These are phyloP conservation scores for Lentinula detonsa DNA, from an alignment of 768 basidiomycete genomes.

Conservation along the genomic window DNA sequence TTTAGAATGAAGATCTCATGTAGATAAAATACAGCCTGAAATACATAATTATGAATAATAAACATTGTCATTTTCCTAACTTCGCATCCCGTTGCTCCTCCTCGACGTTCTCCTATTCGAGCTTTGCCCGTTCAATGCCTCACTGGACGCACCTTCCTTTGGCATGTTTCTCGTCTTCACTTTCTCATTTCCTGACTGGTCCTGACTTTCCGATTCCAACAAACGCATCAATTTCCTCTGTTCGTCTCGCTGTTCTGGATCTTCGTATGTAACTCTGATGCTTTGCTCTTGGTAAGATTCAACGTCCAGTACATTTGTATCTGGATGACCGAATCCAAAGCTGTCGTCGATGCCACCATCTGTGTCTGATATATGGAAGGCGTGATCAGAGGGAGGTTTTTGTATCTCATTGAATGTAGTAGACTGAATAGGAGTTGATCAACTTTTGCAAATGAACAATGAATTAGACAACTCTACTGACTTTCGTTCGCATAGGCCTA, in stretches of 20 bases:
- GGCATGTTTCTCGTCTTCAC: background rate
- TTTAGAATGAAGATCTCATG: too few species aligned
- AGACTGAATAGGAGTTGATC: background rate
- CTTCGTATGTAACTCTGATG: constrained; percentile 60
- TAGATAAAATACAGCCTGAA: too few species aligned
- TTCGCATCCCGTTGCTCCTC: background rate
- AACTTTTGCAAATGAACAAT: background rate
- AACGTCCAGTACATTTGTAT: constrained; percentile 10
- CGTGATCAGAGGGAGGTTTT: background rate
- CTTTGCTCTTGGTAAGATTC: constrained; percentile 33
- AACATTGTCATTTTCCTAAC: background rate
- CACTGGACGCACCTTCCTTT: background rate
- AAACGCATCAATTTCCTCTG: constrained; percentile 52
- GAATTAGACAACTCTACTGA: constrained; percentile 11
- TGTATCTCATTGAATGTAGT: background rate
- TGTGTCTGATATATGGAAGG: background rate
- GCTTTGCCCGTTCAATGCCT: background rate
- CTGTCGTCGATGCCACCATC: background rate
- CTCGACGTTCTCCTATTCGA: background rate
- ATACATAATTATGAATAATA: background rate
- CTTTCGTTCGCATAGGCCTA: constrained; percentile 32
- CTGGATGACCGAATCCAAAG: constrained; percentile 17
- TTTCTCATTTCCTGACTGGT: background rate
- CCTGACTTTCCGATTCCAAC: constrained; percentile 25
- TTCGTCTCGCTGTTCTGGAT: constrained; percentile 57